Evolutionary conservation across 768 basidiomycete genomes (phyloP).

Genomic region (Pleurotus sapidus): DNA sequence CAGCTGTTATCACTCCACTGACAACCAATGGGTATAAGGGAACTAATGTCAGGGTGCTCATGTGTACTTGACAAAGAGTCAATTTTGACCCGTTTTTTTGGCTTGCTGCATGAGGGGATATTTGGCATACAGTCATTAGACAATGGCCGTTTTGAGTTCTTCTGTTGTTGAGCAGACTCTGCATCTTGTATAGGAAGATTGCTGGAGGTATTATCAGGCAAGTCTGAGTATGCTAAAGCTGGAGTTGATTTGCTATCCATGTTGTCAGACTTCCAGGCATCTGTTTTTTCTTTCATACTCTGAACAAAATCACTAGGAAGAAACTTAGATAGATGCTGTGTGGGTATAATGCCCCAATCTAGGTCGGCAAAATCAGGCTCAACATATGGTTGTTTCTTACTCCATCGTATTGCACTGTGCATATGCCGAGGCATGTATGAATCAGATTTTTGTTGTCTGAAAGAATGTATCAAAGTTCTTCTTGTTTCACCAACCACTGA

Average conservation of each 20-base stretch:
- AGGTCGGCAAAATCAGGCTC: neutral
- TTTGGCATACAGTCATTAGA: too few relatives aligned
- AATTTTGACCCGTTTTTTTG: neutral
- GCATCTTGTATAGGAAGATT: too few relatives aligned
- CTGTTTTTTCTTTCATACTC: neutral
- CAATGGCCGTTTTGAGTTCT: too few relatives aligned
- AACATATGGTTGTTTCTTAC: neutral
- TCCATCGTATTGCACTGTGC: neutral
- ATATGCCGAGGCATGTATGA: neutral
- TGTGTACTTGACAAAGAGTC: neutral
- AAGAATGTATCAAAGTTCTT: conserved; percentile 7
- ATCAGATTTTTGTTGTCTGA: neutral
- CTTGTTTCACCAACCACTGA: conserved; percentile 13
- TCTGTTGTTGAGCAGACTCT: too few relatives aligned
- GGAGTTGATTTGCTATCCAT: too few relatives aligned
- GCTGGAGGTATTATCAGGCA: too few relatives aligned
- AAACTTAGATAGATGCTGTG: neutral
- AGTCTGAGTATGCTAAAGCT: too few relatives aligned
- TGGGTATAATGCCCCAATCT: neutral
- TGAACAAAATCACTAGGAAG: neutral
- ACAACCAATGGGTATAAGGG: neutral
- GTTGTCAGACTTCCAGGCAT: too few relatives aligned
- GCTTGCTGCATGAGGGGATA: neutral
- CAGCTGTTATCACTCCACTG: conserved; percentile 1
- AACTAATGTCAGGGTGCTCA: neutral